phyloP scores from a whole-genome alignment of 805 yeast genomes.

The Debaryomyces prosopidis region DNA sequence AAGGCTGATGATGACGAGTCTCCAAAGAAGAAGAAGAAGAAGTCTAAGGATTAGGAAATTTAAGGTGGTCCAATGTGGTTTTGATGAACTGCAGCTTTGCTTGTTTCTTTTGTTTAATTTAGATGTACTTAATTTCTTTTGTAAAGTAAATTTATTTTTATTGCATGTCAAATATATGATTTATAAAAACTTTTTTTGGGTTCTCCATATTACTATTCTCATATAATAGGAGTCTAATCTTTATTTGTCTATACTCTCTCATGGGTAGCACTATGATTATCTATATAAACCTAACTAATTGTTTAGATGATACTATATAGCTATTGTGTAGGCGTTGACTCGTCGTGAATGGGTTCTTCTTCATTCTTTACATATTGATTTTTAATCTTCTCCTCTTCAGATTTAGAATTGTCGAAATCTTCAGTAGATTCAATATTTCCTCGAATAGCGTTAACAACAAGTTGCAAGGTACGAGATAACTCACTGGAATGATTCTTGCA shows the following conservation, averaged over 20 bases:
- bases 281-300: no score
- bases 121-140: slow-evolving; percentile 12
- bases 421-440: slow-evolving; percentile 16
- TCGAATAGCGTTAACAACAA: slow-evolving; percentile 38
- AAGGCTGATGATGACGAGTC: slow-evolving; percentile 39
- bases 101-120: slow-evolving; percentile 1
- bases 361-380: not conserved
- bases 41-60: slow-evolving; percentile 41
- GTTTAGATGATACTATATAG: no score
- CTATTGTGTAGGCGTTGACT: no score
- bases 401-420: not conserved
- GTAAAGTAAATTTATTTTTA: slow-evolving; percentile 24
- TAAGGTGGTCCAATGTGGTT: not conserved
- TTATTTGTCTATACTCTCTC: no score
- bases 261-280: not conserved
- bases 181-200: not conserved
- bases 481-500: slow-evolving; percentile 55
- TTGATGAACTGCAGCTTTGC: not conserved
- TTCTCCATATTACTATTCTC: no score
- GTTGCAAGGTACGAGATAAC: slow-evolving; percentile 49
- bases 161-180: slow-evolving; percentile 24
- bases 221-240: no score
- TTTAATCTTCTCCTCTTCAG: not conserved
- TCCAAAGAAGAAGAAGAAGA: slow-evolving; percentile 45
- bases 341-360: not conserved